Conservation (phyloP, 2,329 filamentous ascomycete species). For the Laburnicola sp. region DNA sequence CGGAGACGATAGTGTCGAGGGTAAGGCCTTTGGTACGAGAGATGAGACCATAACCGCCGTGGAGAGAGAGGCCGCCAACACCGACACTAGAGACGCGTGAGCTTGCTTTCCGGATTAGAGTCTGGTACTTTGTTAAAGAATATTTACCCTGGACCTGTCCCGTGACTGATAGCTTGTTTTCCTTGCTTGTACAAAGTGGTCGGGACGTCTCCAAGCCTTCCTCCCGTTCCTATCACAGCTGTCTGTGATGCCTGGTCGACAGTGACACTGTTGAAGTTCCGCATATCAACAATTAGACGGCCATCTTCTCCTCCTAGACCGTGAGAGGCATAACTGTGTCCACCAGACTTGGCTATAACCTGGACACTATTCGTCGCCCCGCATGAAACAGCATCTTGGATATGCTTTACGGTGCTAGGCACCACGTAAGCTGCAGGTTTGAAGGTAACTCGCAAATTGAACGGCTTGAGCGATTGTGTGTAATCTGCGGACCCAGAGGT, state of each 20-base stretch:
- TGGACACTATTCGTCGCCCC: slow-evolving; percentile 53
- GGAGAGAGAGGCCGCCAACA: slow-evolving; percentile 30
- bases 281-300: slow-evolving; percentile 52
- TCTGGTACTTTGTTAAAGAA: not conserved
- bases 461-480: slow-evolving; percentile 33
- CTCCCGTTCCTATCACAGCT: slow-evolving; percentile 53
- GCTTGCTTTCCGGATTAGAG: slow-evolving; percentile 12
- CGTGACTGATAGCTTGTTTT: slow-evolving; percentile 51
- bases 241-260: slow-evolving; percentile 46
- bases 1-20: slow-evolving; percentile 29
- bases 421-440: slow-evolving; percentile 60
- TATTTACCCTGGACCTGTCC: slow-evolving; percentile 55
- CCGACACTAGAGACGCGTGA: slow-evolving; percentile 26
- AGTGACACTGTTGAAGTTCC: slow-evolving; percentile 48
- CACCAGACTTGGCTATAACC: slow-evolving; percentile 64
- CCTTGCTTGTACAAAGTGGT: slow-evolving; percentile 32
- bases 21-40: slow-evolving; percentile 30
- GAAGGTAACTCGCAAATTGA: slow-evolving; percentile 34
- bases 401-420: slow-evolving; percentile 55
- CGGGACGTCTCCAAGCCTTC: slow-evolving; percentile 47
- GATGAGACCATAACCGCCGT: slow-evolving; percentile 35
- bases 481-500: slow-evolving; percentile 29
- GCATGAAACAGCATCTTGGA: slow-evolving; percentile 60
- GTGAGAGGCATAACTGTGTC: slow-evolving; percentile 61
- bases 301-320: slow-evolving; percentile 53